Base-by-base conservation (phyloP, 768 basidiomycete genomes). In the Termitomyces sp. region DNA sequence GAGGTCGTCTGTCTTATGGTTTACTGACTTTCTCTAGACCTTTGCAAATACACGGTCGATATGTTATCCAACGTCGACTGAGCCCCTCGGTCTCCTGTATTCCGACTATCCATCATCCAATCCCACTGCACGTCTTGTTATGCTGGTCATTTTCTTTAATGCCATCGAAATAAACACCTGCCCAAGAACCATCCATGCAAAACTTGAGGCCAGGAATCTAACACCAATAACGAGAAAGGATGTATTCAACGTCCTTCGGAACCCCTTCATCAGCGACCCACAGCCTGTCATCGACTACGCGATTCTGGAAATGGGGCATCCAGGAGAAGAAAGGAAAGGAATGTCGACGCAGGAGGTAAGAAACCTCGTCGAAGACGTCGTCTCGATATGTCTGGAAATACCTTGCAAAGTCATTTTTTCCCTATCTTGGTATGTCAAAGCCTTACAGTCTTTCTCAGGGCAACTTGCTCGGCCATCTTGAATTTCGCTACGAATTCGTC, bases 11-110 rank as follows among this genome's bases (percentile, higher is more conserved):
- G 16, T 61, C 51, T 61, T 57, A 40, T 64, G 50, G 24, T 53
- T 58, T 53, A 28, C 42, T 18, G 62, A 53, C 40, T 42, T 32
- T 30, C 42, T 28, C 46, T 50, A 91, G 89, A 80, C 86, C 10
- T 92, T 90, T 72, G 69, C 84, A 62, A 83, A 78, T 47, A 86
- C 87, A 1, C 84, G 88, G 54, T 85, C 86, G 6, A 81, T 91
- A 58, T 82, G 81, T 24, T 76, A 71, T 28, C 50, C 69, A 22
- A 68, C 72, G 54, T 82, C 80, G 20, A 76, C 75, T 54, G 77
- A 77, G 63, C 79, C 78, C 35, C 76, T 92, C 40, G 80, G 83
- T 26, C 79, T 82, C 53, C 77, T 92, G 45, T 86, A 80, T 67
- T 69, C 73, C 47, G 89, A 91, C 65, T 90, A 87, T 66, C 85